Evolutionary conservation across 768 basidiomycete species (phyloP), one percentile per base, ranked within the genome.

Genomic region (Omphalotus guepiniiformis): DNA sequence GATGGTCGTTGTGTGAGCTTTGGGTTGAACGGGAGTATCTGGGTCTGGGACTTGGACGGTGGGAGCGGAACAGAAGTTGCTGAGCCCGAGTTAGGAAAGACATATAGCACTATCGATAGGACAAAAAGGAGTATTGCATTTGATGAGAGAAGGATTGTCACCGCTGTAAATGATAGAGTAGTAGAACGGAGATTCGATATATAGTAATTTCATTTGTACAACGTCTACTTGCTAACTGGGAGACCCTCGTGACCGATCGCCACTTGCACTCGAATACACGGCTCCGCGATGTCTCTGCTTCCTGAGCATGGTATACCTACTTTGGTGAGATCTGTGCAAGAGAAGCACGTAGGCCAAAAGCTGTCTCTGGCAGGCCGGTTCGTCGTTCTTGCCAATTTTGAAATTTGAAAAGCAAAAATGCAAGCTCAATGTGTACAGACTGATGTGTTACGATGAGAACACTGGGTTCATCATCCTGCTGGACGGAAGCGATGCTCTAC

Each of bases 31-130:
- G 87, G 87, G 32, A 78, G 78, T 55, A 75, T 92, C 35, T 89
- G 87, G 85, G 85, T 88, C 2, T 92, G 89, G 89, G 89, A 92
- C 65, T 70, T 92, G 26, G 89, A 92, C 60, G 74, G 71, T 22
- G 25, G 65, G 42, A 75, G 67, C 42, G 73, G 73, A 21, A 72
- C 69, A 29, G 71, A 74, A 57, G 68, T 73, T 42, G 63, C 70
- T 42, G 47, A 61, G 36, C 58, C 63, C 38, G 54, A 57, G 45
- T 58, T 54, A 35, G n/a, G 43, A 40, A 36, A 51, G 42, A 55
- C 36, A 41, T 54, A 39, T 42, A 47, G 40, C 48, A 40, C 28
- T 27, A 42, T 27, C 21, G 38, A 36, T 21, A 42, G 39, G 42
- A 53, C 28, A 66, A 61, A 49, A 75, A 38, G 80, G 6, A 73